phyloP scores from a whole-genome alignment of 2,329 filamentous ascomycete genomes.

The Teratosphaeriaceae sp. region DNA sequence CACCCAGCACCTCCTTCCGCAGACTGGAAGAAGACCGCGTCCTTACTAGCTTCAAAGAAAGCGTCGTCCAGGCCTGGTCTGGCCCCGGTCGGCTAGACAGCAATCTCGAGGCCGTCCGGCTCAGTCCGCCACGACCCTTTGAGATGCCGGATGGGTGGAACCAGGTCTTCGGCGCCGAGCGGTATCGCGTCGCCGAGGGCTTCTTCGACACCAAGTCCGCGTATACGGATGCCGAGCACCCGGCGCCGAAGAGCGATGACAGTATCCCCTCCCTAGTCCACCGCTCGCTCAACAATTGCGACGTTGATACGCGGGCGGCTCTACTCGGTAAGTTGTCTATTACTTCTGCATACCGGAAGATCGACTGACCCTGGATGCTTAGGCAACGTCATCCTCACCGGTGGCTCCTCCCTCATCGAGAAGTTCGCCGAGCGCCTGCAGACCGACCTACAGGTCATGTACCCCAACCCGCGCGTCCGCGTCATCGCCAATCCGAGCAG shows the following conservation, averaged over 20 bases:
- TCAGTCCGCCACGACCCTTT: conserved; percentile 75
- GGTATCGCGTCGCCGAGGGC: conserved; percentile 79
- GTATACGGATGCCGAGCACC: conserved; percentile 41
- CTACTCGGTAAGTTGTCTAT: too few species aligned
- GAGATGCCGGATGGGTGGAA: conserved; percentile 98
- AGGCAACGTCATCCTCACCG: conserved; percentile 88
- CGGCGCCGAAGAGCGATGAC: conserved; percentile 54
- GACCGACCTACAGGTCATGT: conserved; percentile 72
- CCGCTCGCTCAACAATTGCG: conserved; percentile 68
- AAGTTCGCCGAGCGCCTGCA: conserved; percentile 89
- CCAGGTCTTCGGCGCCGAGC: conserved; percentile 84
- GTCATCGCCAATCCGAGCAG: conserved; percentile 81
- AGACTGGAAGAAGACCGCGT: conserved; percentile 86
- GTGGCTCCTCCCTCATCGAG: conserved; percentile 78
- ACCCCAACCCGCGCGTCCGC: conserved; percentile 79
- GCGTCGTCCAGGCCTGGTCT: conserved; percentile 87
- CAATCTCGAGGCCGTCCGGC: conserved; percentile 70
- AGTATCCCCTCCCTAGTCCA: conserved; percentile 81
- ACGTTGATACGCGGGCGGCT: conserved; percentile 79
- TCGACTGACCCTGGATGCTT: too few species aligned
- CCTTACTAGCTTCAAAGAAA: conserved; percentile 95
- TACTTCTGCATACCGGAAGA: too few species aligned
- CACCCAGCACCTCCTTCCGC: conserved; percentile 64
- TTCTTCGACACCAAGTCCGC: conserved; percentile 84
- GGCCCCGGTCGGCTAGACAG: conserved; percentile 62